A percentile compares a stretch with the other conserved stretches of the same genome.
Evolutionary conservation across 2,329 filamentous ascomycete genomes (phyloP).

Genomic region (Nigrospora oryzae): DNA sequence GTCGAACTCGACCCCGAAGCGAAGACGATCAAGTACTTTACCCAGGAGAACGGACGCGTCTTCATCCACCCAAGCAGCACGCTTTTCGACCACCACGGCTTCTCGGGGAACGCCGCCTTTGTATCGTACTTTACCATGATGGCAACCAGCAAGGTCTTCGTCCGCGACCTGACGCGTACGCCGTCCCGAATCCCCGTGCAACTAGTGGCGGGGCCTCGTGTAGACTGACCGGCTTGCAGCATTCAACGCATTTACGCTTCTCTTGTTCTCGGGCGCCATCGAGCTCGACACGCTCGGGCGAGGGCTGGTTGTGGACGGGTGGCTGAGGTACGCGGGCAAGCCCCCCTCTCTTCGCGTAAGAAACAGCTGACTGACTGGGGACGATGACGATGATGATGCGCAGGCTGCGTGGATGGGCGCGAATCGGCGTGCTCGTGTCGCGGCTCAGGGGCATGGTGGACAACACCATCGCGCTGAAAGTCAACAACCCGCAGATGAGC

Average conservation of each 20-base stretch:
- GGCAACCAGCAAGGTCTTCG: slow-evolving; percentile 83
- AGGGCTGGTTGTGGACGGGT: slow-evolving; percentile 84
- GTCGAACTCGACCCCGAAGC: slow-evolving; percentile 92
- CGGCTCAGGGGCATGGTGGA: slow-evolving; percentile 81
- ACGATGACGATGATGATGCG: too few species aligned
- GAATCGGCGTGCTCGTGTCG: slow-evolving; percentile 84
- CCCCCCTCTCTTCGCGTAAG: not conserved
- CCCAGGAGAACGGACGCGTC: slow-evolving; percentile 74
- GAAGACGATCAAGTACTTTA: slow-evolving; percentile 85
- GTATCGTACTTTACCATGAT: slow-evolving; percentile 90
- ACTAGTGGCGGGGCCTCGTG: not conserved
- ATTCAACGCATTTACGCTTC: slow-evolving; percentile 80
- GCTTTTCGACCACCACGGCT: slow-evolving; percentile 74
- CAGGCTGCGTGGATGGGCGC: slow-evolving; percentile 76
- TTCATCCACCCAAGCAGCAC: slow-evolving; percentile 90
- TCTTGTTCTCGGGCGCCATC: slow-evolving; percentile 82
- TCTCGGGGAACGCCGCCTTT: slow-evolving; percentile 67
- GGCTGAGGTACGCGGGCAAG: slow-evolving; percentile 46
- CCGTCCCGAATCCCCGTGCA: slow-evolving; percentile 11
- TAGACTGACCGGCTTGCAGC: slow-evolving; percentile 33
- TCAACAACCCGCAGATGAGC: slow-evolving; percentile 63
- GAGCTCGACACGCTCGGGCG: slow-evolving; percentile 79
- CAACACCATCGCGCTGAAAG: slow-evolving; percentile 68
- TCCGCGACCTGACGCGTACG: slow-evolving; percentile 82
- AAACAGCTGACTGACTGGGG: not conserved